Evolutionary conservation across 2,329 filamentous ascomycete species (phyloP).

Genomic region (Calonectria henricotiae): DNA sequence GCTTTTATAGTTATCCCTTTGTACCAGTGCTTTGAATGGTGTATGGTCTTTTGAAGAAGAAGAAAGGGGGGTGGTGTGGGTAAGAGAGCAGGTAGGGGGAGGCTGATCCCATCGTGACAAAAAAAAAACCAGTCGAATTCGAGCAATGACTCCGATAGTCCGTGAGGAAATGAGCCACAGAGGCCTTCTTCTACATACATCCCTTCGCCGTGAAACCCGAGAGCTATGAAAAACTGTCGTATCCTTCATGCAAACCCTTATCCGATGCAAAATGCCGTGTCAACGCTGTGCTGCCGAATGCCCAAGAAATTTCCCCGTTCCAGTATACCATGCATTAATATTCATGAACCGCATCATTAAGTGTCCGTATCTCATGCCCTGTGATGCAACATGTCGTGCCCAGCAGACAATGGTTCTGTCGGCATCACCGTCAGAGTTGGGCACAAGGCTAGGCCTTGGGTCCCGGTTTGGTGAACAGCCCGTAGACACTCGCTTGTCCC

Average conservation of each 20-base stretch:
- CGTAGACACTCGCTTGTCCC: slow-evolving; percentile 77
- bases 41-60: neutral
- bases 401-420: neutral
- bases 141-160: slow-evolving; percentile 13
- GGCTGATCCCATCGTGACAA: slow-evolving; percentile 2
- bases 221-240: slow-evolving; percentile 15
- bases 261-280: slow-evolving; percentile 20
- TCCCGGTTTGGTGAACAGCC: slow-evolving; percentile 58
- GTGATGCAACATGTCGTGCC: slow-evolving; percentile 20
- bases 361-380: slow-evolving; percentile 16
- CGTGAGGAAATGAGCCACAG: slow-evolving; percentile 22
- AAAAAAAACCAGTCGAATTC: slow-evolving; percentile 8
- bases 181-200: slow-evolving; percentile 11
- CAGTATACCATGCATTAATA: slow-evolving; percentile 23
- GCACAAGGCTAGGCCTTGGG: slow-evolving; percentile 25
- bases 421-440: neutral
- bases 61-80: neutral
- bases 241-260: slow-evolving; percentile 25
- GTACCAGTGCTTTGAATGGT: neutral
- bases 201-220: slow-evolving; percentile 3
- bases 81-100: neutral
- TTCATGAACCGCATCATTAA: slow-evolving; percentile 13
- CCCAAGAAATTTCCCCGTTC: neutral
- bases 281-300: slow-evolving; percentile 20
- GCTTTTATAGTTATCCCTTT: neutral